phyloP scores from a whole-genome alignment of 805 yeast species.

The Cyberlindnera maritima region DNA sequence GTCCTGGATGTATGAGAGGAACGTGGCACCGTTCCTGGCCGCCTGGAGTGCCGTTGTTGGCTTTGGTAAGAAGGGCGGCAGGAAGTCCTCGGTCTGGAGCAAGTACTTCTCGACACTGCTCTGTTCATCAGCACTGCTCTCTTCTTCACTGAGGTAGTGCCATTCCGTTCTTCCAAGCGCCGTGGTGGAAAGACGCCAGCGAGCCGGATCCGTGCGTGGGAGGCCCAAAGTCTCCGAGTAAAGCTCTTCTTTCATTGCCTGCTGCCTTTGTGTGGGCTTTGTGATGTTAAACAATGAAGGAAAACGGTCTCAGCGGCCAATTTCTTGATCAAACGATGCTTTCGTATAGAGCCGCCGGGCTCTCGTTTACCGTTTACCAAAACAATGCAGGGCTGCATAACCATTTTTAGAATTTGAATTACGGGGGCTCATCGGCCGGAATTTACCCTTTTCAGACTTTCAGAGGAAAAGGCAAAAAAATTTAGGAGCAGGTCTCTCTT shows the following conservation, averaged over 20 bases:
- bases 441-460: conserved; percentile 6
- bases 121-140: conserved; percentile 40
- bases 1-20: conserved; percentile 70
- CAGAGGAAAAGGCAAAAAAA: conserved; percentile 4
- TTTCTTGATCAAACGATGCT: neutral
- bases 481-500: conserved; percentile 1
- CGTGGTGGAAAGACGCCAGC: conserved; percentile 76
- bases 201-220: conserved; percentile 60
- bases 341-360: conserved; percentile 1
- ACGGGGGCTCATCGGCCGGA: conserved; percentile 19
- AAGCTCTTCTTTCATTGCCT: conserved; percentile 3
- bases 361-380: neutral
- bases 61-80: conserved; percentile 36
- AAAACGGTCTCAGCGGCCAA: neutral
- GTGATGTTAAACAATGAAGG: too few relatives aligned
- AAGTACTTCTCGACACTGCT: conserved; percentile 55
- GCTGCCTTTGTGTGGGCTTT: too few relatives aligned
- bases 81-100: conserved; percentile 39
- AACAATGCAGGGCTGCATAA: neutral
- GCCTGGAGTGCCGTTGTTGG: conserved; percentile 51
- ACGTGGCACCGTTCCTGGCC: conserved; percentile 71
- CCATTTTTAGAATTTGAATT: neutral
- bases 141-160: conserved; percentile 51
- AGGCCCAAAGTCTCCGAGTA: conserved; percentile 74
- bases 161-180: conserved; percentile 78